A percentile compares a stretch with the other conserved stretches of the same genome.
Conservation (phyloP, 1,139 yeast species). For the Maudiozyma humilis region DNA sequence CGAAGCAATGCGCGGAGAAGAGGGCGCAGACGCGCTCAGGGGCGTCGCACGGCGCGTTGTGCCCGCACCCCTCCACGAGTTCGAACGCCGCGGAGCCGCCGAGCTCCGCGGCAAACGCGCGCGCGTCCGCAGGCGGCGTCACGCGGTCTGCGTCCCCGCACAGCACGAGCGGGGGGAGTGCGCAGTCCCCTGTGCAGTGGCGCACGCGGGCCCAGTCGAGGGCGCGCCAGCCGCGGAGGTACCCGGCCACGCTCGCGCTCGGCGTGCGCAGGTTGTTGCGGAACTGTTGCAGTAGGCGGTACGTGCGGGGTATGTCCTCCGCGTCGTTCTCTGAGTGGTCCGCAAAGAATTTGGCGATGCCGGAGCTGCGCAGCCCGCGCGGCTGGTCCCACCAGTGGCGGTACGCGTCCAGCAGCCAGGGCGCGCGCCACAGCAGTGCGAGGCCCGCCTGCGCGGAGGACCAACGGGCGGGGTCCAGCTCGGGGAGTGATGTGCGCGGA, state of each 20-base stretch:
- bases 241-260: conserved; percentile 23
- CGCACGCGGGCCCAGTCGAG: conserved; percentile 23
- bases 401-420: conserved; percentile 24
- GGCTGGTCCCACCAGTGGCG: conserved; percentile 24
- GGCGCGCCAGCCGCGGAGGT: conserved; percentile 28
- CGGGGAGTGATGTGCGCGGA: conserved; percentile 19
- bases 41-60: conserved; percentile 20
- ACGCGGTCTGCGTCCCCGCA: conserved; percentile 18
- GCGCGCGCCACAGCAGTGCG: conserved; percentile 13
- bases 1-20: conserved; percentile 6
- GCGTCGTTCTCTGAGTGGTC: conserved; percentile 12
- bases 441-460: conserved; percentile 14
- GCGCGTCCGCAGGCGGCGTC: conserved; percentile 14
- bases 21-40: conserved; percentile 11
- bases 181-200: conserved; percentile 14
- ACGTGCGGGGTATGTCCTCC: conserved; percentile 7
- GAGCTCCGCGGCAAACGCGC: conserved; percentile 10
- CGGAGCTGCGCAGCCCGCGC: conserved; percentile 26
- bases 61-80: conserved; percentile 16
- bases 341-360: conserved; percentile 25
- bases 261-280: conserved; percentile 25
- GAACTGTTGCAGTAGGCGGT: conserved; percentile 26
- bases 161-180: conserved; percentile 7
- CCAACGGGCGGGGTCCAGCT: conserved; percentile 12
- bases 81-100: conserved; percentile 9